phyloP scores from a whole-genome alignment of 1,284 basidiomycete genomes.

The Pseudomicrostroma phylloplanum region DNA sequence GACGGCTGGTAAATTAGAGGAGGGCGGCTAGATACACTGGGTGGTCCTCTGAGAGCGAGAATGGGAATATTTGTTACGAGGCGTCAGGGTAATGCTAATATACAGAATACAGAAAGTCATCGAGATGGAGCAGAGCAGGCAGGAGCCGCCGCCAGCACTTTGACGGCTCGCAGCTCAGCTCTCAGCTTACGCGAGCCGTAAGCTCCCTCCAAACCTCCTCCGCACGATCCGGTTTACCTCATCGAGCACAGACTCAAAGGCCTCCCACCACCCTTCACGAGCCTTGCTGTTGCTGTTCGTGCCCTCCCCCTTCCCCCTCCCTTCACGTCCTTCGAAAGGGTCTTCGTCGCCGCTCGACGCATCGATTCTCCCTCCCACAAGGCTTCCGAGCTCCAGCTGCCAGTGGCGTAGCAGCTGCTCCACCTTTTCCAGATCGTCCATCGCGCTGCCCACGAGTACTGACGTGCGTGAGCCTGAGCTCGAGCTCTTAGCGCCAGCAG shows the following conservation, averaged over 20 bases:
- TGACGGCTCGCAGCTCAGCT: too few species aligned
- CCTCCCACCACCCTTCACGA: slow-evolving; percentile 5
- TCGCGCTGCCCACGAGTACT: not conserved
- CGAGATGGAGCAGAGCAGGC: too few species aligned
- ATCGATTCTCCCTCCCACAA: not conserved
- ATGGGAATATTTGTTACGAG: too few species aligned
- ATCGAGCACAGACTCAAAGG: not conserved
- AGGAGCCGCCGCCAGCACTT: too few species aligned
- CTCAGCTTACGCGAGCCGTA: not conserved
- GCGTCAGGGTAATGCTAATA: too few species aligned
- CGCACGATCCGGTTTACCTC: slow-evolving; percentile 2
- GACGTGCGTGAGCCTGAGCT: not conserved
- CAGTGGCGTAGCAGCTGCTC: not conserved
- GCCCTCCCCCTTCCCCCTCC: not conserved
- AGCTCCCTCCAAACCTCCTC: not conserved
- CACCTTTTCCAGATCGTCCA: slow-evolving; percentile 4
- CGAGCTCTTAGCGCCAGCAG: not conserved
- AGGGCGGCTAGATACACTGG: too few species aligned
- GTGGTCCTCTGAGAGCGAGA: too few species aligned
- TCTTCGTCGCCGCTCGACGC: not conserved
- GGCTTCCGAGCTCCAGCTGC: not conserved
- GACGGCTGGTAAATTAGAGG: too few species aligned
- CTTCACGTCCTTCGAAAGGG: too few species aligned
- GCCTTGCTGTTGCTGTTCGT: not conserved
- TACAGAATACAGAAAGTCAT: too few species aligned